Base-by-base conservation (phyloP, 352 stramenopile species). In the Phytophthora crassamura region DNA sequence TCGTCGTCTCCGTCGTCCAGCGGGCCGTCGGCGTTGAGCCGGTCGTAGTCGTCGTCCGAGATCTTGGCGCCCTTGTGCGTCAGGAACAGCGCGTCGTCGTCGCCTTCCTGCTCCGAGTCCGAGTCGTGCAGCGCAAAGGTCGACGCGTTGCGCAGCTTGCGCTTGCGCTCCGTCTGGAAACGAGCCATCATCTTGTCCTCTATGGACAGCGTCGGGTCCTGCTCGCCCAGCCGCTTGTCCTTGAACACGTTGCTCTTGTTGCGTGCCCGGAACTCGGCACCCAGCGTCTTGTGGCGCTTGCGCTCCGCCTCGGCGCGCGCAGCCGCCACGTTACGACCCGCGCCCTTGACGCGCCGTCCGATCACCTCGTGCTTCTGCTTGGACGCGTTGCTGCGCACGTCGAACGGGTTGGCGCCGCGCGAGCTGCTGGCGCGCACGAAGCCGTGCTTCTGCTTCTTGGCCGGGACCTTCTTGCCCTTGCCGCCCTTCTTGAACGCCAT, bases 171-270 rank as follows among this genome's bases (percentile, higher is more conserved):
- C 15, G 77, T 90, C 72, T 96, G 89, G 74, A 97, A 97, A 43
- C 90, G 87, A 22, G 85, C 77, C 69, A 97, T 94, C 89, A 97
- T 97, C 67, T 97, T 97, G 76, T 97, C 90, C 58, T 97, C 90
- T n/a, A 96, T 72, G 54, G 90, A 96, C 70, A 97, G 78, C 10
- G 70, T 82, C 18, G 86, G 71, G 59, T 94, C 85, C 60, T 95
- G 82, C 49, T 96, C 90, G 28, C 90, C 90, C 12, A 97, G 70
- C 4, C 90, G 89, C 18, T 81, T 79, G 69, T 98, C 92, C 34
- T 86, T 75, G 68, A 97, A 97, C 55, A 84, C 78, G 65, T 97
- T 98, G 34, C 85, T 92, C 69, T 95, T 96, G 72, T 96, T 89
- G 39, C 84, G 91, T 20, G 69, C 51, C 25, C 88, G 67, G 72